phyloP scores from a whole-genome alignment of 2,329 filamentous ascomycete species.

The Thelonectria discophora region DNA sequence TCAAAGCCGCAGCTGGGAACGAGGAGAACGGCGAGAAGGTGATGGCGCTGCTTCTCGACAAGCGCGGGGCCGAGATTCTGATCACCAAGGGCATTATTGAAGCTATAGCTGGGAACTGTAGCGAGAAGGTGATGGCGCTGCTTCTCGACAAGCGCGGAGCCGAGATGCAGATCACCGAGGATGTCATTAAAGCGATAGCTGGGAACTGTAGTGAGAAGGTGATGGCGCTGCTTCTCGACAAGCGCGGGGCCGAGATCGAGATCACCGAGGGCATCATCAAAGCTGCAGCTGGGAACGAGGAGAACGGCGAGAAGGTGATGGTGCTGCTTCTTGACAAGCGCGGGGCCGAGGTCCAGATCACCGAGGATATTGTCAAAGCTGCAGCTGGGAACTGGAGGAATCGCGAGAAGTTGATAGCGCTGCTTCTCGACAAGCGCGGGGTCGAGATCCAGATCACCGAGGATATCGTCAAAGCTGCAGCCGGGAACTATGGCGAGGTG shows the following conservation, averaged over 20 bases:
- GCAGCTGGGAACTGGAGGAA: too few relatives aligned
- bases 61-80: neutral
- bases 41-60: neutral
- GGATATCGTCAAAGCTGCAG: constrained; percentile 1
- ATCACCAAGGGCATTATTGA: neutral
- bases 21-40: neutral
- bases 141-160: too few relatives aligned
- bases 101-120: neutral
- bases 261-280: neutral
- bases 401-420: neutral
- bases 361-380: too few relatives aligned
- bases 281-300: neutral
- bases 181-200: too few relatives aligned
- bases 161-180: too few relatives aligned
- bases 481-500: neutral
- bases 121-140: neutral
- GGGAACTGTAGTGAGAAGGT: too few relatives aligned
- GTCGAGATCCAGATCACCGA: neutral
- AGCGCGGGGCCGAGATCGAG: neutral
- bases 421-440: too few relatives aligned
- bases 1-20: neutral
- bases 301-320: neutral
- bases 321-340: neutral
- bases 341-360: neutral
- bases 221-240: too few relatives aligned